These are phyloP conservation scores for Aspergillus sp. DNA, from an alignment of 2,329 filamentous ascomycete species.

Conservation along the genomic window DNA sequence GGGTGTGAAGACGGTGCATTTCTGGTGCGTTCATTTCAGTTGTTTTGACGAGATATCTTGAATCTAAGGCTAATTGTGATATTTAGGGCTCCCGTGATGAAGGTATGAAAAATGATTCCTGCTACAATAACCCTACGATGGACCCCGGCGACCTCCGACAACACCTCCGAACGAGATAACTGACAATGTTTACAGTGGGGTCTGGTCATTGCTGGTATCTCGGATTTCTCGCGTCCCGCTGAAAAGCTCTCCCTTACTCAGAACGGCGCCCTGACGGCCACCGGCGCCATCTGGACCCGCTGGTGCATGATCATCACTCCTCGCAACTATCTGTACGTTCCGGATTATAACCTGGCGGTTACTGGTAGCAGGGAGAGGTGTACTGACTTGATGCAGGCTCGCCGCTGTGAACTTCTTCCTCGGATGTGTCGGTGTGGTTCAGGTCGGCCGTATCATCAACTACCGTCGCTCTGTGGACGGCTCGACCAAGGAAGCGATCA, in stretches of 20 bases:
- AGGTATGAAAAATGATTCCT: constrained; percentile 45
- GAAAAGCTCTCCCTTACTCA: constrained; percentile 91
- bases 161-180: not conserved
- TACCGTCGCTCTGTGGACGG: constrained; percentile 60
- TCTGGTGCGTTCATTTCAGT: constrained; percentile 64
- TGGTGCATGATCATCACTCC: constrained; percentile 99
- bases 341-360: too few species aligned
- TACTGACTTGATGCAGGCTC: constrained; percentile 54
- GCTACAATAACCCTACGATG: not conserved
- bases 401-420: constrained; percentile 99
- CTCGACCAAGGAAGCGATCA: constrained; percentile 36
- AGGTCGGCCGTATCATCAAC: constrained; percentile 73
- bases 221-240: constrained; percentile 86
- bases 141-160: not conserved
- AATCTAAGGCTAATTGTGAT: not conserved
- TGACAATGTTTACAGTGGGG: constrained; percentile 63
- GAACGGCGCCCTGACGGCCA: constrained; percentile 85
- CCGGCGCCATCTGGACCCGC: constrained; percentile 94
- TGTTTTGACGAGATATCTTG: not conserved
- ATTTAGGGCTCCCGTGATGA: constrained; percentile 88
- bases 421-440: constrained; percentile 78
- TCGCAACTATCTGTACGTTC: constrained; percentile 77
- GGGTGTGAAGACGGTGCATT: constrained; percentile 91
- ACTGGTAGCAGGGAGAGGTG: too few species aligned
- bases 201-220: constrained; percentile 86